These are phyloP conservation scores for Calonectria pseudoturangicola DNA, from an alignment of 2,329 filamentous ascomycete species.

Conservation along the genomic window DNA sequence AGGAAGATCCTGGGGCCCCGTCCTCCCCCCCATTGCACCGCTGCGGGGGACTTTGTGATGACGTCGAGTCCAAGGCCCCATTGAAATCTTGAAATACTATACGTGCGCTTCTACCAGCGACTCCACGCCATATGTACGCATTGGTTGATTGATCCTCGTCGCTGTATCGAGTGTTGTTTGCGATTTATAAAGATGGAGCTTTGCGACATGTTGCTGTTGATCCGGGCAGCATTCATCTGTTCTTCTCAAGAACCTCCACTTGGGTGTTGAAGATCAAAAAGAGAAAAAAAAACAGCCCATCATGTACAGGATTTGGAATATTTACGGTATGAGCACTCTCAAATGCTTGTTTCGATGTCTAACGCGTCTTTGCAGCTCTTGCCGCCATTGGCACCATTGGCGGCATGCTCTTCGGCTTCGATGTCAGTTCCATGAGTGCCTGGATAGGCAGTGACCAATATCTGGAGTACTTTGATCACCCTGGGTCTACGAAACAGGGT, in stretches of 20 bases:
- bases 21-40: constrained; percentile 39
- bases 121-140: constrained; percentile 43
- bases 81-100: constrained; percentile 44
- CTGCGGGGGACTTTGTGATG: constrained; percentile 43
- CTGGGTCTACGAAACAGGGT: constrained; percentile 66
- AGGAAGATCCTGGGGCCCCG: constrained; percentile 51
- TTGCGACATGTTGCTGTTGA: neutral
- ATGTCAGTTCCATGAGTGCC: constrained; percentile 75
- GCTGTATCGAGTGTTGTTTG: constrained; percentile 19
- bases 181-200: constrained; percentile 46
- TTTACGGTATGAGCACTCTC: constrained; percentile 57
- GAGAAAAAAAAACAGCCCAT: constrained; percentile 31
- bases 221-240: constrained; percentile 33
- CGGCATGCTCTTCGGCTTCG: constrained; percentile 71
- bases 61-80: constrained; percentile 47
- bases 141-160: constrained; percentile 29
- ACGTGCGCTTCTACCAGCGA: constrained; percentile 53
- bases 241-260: constrained; percentile 17
- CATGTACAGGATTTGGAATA: constrained; percentile 62
- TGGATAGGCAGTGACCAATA: constrained; percentile 72
- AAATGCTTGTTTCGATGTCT: constrained; percentile 15
- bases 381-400: constrained; percentile 64
- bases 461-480: constrained; percentile 70
- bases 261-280: neutral
- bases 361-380: constrained; percentile 54